phyloP scores from a whole-genome alignment of 1,139 yeast species.

The Meyerozyma elateridarum region DNA sequence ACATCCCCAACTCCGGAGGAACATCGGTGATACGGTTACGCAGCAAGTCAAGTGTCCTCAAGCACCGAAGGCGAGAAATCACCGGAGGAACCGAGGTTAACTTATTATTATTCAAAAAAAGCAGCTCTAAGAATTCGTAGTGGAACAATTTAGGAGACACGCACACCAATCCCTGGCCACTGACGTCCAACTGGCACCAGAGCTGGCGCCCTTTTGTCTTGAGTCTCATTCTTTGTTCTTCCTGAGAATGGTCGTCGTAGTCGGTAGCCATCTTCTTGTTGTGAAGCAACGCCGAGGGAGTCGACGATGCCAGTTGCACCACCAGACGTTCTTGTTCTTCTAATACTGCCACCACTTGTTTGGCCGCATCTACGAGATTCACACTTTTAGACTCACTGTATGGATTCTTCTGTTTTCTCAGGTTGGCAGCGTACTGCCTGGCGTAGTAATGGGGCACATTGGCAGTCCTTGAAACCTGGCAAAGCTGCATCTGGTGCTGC shows the following conservation, averaged over 20 bases:
- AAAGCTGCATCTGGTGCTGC: constrained; percentile 85
- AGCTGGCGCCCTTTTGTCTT: constrained; percentile 71
- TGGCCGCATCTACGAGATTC: constrained; percentile 55
- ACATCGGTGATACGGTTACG: constrained; percentile 66
- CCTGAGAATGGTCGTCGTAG: constrained; percentile 69
- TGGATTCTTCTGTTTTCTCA: constrained; percentile 50
- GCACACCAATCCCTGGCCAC: constrained; percentile 79
- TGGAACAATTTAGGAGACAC: constrained; percentile 72
- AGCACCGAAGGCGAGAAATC: constrained; percentile 63
- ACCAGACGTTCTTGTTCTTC: constrained; percentile 39
- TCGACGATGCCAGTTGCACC: constrained; percentile 15
- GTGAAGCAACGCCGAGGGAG: constrained; percentile 45
- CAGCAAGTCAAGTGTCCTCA: constrained; percentile 82
- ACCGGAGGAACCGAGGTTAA: constrained; percentile 64
- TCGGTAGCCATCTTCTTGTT: constrained; percentile 56
- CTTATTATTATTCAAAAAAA: constrained; percentile 84
- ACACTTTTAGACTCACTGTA: constrained; percentile 39
- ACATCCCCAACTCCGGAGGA: constrained; percentile 79
- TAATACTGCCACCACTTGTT: constrained; percentile 39
- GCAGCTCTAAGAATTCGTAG: constrained; percentile 79
- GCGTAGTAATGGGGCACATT: constrained; percentile 84
- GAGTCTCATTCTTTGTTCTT: constrained; percentile 68
- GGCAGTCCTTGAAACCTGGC: constrained; percentile 71
- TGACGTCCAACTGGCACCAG: constrained; percentile 92
- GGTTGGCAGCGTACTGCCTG: constrained; percentile 82